A percentile compares a stretch with the other conserved stretches of the same genome.
These are phyloP conservation scores for Phytopythium delawarense DNA, from an alignment of 352 stramenopile species.

Conservation along the genomic window DNA sequence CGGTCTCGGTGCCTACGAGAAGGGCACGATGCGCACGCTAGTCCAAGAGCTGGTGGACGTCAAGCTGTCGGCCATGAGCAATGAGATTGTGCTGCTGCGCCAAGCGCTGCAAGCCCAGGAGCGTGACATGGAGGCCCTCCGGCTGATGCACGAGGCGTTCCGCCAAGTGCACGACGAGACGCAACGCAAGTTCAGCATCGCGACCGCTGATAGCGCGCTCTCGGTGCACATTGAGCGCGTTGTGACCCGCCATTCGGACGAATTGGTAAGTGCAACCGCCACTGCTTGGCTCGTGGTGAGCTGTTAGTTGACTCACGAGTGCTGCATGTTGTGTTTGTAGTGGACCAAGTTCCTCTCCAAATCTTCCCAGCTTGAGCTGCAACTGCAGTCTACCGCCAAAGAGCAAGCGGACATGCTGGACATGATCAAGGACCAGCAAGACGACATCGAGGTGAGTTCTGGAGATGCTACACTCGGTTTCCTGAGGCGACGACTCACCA, in stretches of 20 bases:
- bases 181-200: constrained; percentile 56
- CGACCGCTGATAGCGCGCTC: constrained; percentile 45
- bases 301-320: not conserved
- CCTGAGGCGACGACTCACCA: not conserved
- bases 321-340: constrained; percentile 15
- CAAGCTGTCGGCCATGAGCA: constrained; percentile 50
- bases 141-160: constrained; percentile 51
- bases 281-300: not conserved
- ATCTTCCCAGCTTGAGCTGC: constrained; percentile 28
- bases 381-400: constrained; percentile 17
- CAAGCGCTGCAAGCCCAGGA: constrained; percentile 52
- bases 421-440: constrained; percentile 30
- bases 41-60: constrained; percentile 71
- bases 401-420: constrained; percentile 26
- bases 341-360: constrained; percentile 53
- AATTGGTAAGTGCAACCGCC: constrained; percentile 34
- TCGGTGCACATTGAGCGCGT: constrained; percentile 68
- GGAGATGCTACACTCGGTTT: constrained; percentile 13
- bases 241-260: constrained; percentile 58
- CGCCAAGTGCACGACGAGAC: constrained; percentile 50
- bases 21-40: constrained; percentile 51
- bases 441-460: constrained; percentile 24
- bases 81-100: constrained; percentile 44
- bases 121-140: constrained; percentile 54
- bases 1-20: constrained; percentile 30